These are phyloP conservation scores for Hordeum vulgare DNA, from an alignment of 176 grass and related monocot genomes.

Conservation along the genomic window MorexV3_pseudomolecules_assembly NC_058520.1:81322910-81323409, in stretches of 20 bases:
- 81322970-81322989: background rate
- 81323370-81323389: no score
- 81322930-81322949: slow-evolving; percentile 58
- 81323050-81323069: background rate
- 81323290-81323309: background rate
- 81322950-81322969: slow-evolving; percentile 21
- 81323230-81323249: background rate
- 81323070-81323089: background rate
- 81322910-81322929: slow-evolving; percentile 53
- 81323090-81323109: slow-evolving; percentile 3
- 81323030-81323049: slow-evolving; percentile 32
- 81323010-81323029: slow-evolving; percentile 13
- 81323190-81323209: slow-evolving; percentile 4
- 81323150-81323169: slow-evolving; percentile 8
- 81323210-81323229: slow-evolving; percentile 36
- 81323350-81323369: no score
- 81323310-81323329: no score
- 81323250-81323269: slow-evolving; percentile 30
- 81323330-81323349: no score
- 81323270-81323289: background rate
- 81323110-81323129: slow-evolving; percentile 4
- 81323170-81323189: background rate
- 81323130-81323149: slow-evolving; percentile 36
- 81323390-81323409: no score
- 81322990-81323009: background rate